Percentiles rank a stretch among this genome's conserved stretches.
These are phyloP conservation scores for Alloascoidea africana DNA, from an alignment of 805 yeast genomes.

Conservation along the genomic window DNA sequence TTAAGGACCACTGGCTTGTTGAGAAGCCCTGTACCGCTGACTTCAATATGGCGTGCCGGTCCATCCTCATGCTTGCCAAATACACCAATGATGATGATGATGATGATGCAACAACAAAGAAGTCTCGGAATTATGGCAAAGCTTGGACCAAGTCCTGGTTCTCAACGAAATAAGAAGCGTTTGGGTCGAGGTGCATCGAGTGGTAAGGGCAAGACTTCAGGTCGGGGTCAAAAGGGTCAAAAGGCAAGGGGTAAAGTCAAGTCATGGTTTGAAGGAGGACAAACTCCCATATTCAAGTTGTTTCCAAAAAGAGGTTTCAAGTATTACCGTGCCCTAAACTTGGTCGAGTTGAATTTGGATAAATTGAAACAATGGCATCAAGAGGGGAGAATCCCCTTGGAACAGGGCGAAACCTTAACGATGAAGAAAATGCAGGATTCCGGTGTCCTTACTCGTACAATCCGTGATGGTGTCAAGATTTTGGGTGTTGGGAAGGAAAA, in stretches of 20 bases:
- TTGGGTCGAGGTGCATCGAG: slow-evolving; percentile 81
- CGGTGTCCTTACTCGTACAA: slow-evolving; percentile 57
- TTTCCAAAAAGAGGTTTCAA: slow-evolving; percentile 85
- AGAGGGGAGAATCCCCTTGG: slow-evolving; percentile 43
- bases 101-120: too few species aligned
- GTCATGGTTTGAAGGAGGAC: slow-evolving; percentile 97
- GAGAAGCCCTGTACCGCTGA: too few species aligned
- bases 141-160: slow-evolving; percentile 7
- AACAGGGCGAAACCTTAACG: slow-evolving; percentile 46
- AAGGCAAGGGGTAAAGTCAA: slow-evolving; percentile 88
- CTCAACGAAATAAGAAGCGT: slow-evolving; percentile 37
- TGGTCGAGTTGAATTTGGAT: slow-evolving; percentile 47
- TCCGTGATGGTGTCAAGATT: slow-evolving; percentile 70
- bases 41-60: too few species aligned
- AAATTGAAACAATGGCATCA: slow-evolving; percentile 60
- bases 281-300: slow-evolving; percentile 75
- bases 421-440: slow-evolving; percentile 64
- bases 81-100: too few species aligned
- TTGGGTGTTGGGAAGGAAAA: slow-evolving; percentile 43
- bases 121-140: too few species aligned
- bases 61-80: too few species aligned
- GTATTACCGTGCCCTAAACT: slow-evolving; percentile 38
- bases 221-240: slow-evolving; percentile 97
- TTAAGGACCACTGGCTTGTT: too few species aligned
- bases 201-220: slow-evolving; percentile 86